A percentile compares a stretch with the other conserved stretches of the same genome.
These are phyloP conservation scores for Corchorus olitorius DNA, from an alignment of 345 rosid genomes.

Conservation along the genomic window DNA sequence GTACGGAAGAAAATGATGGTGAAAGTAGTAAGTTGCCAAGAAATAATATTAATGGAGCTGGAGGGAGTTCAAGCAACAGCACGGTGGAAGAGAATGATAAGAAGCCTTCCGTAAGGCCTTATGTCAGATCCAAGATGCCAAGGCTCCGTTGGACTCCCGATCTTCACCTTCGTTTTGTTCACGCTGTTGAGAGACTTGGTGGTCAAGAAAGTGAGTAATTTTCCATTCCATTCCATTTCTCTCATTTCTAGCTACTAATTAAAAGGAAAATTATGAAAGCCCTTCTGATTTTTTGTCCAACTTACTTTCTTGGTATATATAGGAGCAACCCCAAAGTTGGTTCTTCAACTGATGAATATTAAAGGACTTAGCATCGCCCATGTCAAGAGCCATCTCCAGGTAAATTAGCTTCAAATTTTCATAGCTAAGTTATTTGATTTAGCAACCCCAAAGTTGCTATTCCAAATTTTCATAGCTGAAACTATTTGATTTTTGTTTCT, in stretches of 20 bases:
- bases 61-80: constrained; percentile 82
- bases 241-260: too few relatives aligned
- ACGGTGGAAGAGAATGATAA: constrained; percentile 75
- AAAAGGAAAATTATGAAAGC: too few relatives aligned
- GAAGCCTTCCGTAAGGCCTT: constrained; percentile 64
- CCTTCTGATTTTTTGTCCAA: too few relatives aligned
- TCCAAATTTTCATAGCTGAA: constrained; percentile 3
- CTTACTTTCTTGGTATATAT: constrained; percentile 17
- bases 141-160: constrained; percentile 81
- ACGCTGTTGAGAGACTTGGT: constrained; percentile 76
- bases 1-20: constrained; percentile 43
- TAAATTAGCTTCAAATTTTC: too few relatives aligned
- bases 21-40: constrained; percentile 34
- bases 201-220: constrained; percentile 66
- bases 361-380: constrained; percentile 91
- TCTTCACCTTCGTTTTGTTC: constrained; percentile 76
- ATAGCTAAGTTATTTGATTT: too few relatives aligned
- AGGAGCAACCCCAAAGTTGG: constrained; percentile 93
- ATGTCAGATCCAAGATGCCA: constrained; percentile 76
- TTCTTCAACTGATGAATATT: constrained; percentile 76
- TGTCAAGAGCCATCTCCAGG: constrained; percentile 95
- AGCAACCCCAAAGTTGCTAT: too few relatives aligned
- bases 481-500: background rate
- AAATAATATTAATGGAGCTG: constrained; percentile 12
- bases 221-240: background rate